Conservation (phyloP, 371 early-diverging fungal genomes). For the Apophysomyces elegans region DNA sequence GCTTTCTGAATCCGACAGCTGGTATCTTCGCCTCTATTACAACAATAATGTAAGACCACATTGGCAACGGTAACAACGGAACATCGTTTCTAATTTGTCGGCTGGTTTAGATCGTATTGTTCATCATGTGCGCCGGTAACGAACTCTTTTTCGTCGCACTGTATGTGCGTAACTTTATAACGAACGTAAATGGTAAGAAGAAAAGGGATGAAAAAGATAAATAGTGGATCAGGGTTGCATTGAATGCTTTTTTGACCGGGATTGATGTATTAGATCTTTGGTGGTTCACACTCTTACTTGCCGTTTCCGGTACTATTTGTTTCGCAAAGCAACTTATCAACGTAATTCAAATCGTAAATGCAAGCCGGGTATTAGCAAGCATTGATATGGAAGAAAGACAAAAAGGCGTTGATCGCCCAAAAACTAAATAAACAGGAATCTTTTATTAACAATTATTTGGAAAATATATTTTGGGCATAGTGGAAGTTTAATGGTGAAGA, state of each 20-base stretch:
- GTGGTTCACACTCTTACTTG: conserved; percentile 36
- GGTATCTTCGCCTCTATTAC: conserved; percentile 89
- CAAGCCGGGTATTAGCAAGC: conserved; percentile 77
- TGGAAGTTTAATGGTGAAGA: too few species aligned
- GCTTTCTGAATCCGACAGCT: conserved; percentile 69
- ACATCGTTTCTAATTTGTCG: background rate
- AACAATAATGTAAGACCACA: conserved; percentile 69
- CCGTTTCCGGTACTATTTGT: conserved; percentile 78
- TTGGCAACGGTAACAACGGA: background rate
- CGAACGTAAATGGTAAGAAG: conserved; percentile 37
- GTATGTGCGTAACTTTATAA: conserved; percentile 67
- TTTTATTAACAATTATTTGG: too few species aligned
- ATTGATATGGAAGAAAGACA: conserved; percentile 69
- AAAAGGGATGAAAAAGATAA: too few species aligned
- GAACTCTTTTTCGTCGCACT: conserved; percentile 87
- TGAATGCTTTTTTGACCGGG: background rate
- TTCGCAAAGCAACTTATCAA: conserved; percentile 89
- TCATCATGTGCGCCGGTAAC: conserved; percentile 89
- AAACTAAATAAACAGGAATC: background rate
- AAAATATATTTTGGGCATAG: too few species aligned
- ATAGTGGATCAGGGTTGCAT: too few species aligned
- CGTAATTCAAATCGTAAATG: conserved; percentile 89
- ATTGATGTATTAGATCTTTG: conserved; percentile 23
- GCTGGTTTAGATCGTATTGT: conserved; percentile 71
- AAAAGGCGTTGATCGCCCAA: conserved; percentile 34